Evolutionary conservation across 768 basidiomycete genomes (phyloP).

Genomic region (Tylopilus plumbeoviolaceoides): DNA sequence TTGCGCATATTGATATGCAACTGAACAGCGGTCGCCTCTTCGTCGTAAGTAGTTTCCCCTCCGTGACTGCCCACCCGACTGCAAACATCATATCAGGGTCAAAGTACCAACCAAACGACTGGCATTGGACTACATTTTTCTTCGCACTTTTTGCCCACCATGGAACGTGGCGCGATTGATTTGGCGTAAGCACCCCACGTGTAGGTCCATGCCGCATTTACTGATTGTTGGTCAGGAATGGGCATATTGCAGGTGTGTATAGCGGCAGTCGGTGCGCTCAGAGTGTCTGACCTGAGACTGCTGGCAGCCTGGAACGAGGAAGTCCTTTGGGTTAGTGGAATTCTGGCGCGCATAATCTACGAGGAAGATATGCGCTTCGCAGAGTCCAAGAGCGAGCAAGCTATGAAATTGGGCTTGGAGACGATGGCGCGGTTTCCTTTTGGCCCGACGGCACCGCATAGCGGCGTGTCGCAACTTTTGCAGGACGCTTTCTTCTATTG

Average conservation of each 20-base stretch:
- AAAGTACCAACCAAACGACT: slow-evolving; percentile 88
- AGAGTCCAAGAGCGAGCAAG: neutral
- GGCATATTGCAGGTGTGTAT: no score
- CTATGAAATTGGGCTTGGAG: slow-evolving; percentile 48
- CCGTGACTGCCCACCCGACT: neutral
- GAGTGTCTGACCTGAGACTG: no score
- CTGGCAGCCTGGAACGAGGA: no score
- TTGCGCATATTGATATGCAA: neutral
- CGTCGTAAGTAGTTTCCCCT: slow-evolving; percentile 4
- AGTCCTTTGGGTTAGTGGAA: no score
- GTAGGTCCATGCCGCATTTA: neutral
- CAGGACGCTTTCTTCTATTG: slow-evolving; percentile 15
- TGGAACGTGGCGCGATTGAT: slow-evolving; percentile 90
- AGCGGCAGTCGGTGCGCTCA: no score
- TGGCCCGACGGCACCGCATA: slow-evolving; percentile 26
- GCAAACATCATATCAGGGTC: slow-evolving; percentile 52
- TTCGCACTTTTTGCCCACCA: slow-evolving; percentile 88
- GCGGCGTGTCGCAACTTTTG: slow-evolving; percentile 10
- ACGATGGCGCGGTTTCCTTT: slow-evolving; percentile 84
- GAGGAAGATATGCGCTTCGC: slow-evolving; percentile 62
- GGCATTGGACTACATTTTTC: slow-evolving; percentile 64
- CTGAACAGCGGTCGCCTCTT: slow-evolving; percentile 11
- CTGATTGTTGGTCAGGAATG: no score
- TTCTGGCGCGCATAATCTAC: no score
- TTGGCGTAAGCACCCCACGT: slow-evolving; percentile 53